Conservation (phyloP, 2,329 filamentous ascomycete species). For the Diaporthe humulicola region DNA sequence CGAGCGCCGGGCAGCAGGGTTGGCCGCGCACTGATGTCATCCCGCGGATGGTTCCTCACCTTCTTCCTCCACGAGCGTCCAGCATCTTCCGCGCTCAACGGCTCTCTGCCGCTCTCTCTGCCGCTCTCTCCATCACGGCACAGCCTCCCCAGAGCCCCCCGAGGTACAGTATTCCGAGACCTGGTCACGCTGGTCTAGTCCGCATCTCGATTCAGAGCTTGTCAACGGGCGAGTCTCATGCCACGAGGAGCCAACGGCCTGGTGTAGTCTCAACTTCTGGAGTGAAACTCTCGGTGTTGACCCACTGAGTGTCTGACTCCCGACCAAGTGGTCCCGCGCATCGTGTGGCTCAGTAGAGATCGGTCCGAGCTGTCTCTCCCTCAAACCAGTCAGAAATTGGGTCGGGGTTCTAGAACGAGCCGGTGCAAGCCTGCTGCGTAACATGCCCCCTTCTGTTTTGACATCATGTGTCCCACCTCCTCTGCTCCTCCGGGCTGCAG, state of each 20-base stretch:
- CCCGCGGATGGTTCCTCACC: not conserved
- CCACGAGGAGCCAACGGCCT: slow-evolving; percentile 6
- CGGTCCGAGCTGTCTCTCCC: not conserved
- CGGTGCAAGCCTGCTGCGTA: slow-evolving; percentile 6
- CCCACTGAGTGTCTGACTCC: not conserved
- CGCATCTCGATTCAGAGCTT: not conserved
- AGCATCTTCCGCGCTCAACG: not conserved
- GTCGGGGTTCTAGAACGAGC: slow-evolving; percentile 25
- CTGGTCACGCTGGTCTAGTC: not conserved
- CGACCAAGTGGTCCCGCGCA: slow-evolving; percentile 13
- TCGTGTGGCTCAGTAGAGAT: slow-evolving; percentile 7
- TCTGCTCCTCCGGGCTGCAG: not conserved
- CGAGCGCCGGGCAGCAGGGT: slow-evolving; percentile 17
- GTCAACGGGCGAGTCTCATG: not conserved
- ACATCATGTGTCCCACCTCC: slow-evolving; percentile 28
- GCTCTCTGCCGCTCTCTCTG: not conserved
- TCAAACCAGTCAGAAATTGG: slow-evolving; percentile 18
- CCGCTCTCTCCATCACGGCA: not conserved
- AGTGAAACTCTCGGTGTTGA: not conserved
- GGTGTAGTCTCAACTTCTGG: not conserved
- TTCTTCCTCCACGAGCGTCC: not conserved
- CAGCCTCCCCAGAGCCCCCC: not conserved
- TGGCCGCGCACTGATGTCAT: slow-evolving; percentile 21
- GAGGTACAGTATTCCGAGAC: not conserved
- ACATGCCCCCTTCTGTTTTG: slow-evolving; percentile 2